Percentiles rank a stretch among this genome's conserved stretches.
phyloP scores from a whole-genome alignment of 441 rosid species.

The Euphorbia schlechtendalii region DNA sequence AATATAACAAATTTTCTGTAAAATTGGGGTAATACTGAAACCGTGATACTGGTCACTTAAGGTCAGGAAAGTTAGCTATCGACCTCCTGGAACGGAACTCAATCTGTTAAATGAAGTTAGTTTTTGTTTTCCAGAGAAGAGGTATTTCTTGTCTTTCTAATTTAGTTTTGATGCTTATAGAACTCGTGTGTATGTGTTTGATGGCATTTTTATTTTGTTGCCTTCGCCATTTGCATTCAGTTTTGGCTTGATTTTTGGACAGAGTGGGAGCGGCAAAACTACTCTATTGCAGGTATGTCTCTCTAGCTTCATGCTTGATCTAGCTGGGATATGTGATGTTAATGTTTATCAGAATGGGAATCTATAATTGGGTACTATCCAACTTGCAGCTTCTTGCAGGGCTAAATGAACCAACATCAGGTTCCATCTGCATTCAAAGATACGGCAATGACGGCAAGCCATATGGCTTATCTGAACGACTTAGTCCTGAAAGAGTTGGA shows the following conservation, averaged over 20 bases:
- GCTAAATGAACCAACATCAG: constrained; percentile 71
- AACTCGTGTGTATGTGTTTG: neutral
- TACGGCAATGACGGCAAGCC: constrained; percentile 55
- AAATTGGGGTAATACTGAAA: constrained; percentile 15
- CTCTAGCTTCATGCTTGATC: neutral
- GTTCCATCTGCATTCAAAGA: constrained; percentile 66
- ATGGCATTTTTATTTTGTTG: neutral
- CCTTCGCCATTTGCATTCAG: constrained; percentile 29
- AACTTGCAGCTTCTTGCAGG: constrained; percentile 77
- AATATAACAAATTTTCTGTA: neutral
- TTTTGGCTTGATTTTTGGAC: constrained; percentile 92
- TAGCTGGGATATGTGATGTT: neutral
- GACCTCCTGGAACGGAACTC: constrained; percentile 73
- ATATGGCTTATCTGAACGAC: constrained; percentile 33
- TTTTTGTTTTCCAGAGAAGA: constrained; percentile 69
- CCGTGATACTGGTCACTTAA: constrained; percentile 20
- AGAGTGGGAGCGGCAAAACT: constrained; percentile 96
- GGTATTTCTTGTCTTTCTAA: constrained; percentile 26
- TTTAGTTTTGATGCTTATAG: neutral
- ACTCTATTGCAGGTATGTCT: constrained; percentile 71
- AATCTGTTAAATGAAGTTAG: constrained; percentile 64
- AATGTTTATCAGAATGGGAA: neutral
- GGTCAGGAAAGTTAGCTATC: constrained; percentile 63
- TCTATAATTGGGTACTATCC: neutral
- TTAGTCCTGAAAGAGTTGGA: constrained; percentile 70